Percentiles rank a stretch among this genome's conserved stretches.
Evolutionary conservation across 2,329 filamentous ascomycete species (phyloP).

Genomic region (Neonectria faginata): DNA sequence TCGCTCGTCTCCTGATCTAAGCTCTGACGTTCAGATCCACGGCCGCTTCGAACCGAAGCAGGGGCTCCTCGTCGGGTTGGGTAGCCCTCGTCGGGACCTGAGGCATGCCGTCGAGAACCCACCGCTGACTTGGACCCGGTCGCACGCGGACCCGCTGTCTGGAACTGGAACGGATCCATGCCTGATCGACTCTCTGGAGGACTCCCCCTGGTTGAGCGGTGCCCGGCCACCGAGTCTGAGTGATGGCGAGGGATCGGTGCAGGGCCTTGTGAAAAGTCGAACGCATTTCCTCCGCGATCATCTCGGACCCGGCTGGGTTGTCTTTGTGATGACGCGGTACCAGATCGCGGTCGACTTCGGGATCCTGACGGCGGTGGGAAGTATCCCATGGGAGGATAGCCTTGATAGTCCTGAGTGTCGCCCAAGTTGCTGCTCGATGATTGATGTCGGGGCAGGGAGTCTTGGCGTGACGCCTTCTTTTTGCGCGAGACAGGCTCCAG

Average conservation of each 20-base stretch:
- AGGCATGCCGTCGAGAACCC: slow-evolving; percentile 52
- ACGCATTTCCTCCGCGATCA: slow-evolving; percentile 56
- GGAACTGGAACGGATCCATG: slow-evolving; percentile 65
- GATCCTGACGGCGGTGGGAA: slow-evolving; percentile 61
- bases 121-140: slow-evolving; percentile 50
- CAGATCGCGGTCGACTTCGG: slow-evolving; percentile 56
- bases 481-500: slow-evolving; percentile 58
- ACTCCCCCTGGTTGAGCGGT: slow-evolving; percentile 49
- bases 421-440: slow-evolving; percentile 52
- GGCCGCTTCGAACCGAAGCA: slow-evolving; percentile 49
- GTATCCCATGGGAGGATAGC: slow-evolving; percentile 62
- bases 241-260: slow-evolving; percentile 53
- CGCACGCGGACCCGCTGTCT: slow-evolving; percentile 59
- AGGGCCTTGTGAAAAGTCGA: slow-evolving; percentile 56
- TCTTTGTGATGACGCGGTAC: slow-evolving; percentile 54
- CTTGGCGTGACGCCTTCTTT: slow-evolving; percentile 49
- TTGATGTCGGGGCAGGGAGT: slow-evolving; percentile 54
- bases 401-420: slow-evolving; percentile 50
- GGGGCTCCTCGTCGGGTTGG: slow-evolving; percentile 45
- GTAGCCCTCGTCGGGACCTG: slow-evolving; percentile 50
- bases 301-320: slow-evolving; percentile 49
- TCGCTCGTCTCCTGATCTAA: slow-evolving; percentile 52
- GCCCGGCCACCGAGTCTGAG: slow-evolving; percentile 56
- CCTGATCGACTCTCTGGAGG: slow-evolving; percentile 41
- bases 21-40: slow-evolving; percentile 47